Base-by-base conservation (phyloP, 2,329 filamentous ascomycete genomes). In the Aspergillus udagawae region DNA sequence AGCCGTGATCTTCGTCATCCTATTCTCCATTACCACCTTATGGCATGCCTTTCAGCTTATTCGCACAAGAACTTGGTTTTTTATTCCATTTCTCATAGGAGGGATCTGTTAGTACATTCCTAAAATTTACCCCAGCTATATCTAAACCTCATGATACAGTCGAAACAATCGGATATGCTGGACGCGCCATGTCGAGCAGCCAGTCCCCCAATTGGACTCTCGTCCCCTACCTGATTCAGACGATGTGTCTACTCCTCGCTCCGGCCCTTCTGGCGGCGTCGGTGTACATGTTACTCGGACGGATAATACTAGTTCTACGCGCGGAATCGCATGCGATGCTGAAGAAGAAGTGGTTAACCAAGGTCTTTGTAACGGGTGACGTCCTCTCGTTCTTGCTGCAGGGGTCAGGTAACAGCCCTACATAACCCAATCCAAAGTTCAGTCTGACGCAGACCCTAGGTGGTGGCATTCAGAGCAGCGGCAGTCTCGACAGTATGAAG, bases 31-130 rank as follows among this genome's bases (percentile, higher is more conserved):
- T 3, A 59, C 57, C 4, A 56, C 64, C 0, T 51, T 57, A 2
- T 25, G 49, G n/a, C 65, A 62, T 44, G 41, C 41, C 10, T 62
- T 55, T 42, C 61, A 65, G 44, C 48, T 67, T 38, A 29, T 56
- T 29, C 55, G 54, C 21, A 56, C 58, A 27, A 58, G 58, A 51
- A 63, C 59, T 38, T 65, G 65, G 58, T 67, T 65, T 54, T 65
- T 65, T 50, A 63, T 56, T 23, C 62, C 71, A 75, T 79, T 82
- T 60, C 71, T 82, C 56, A 63, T 75, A 3, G 65, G 79, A 6
- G 56, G 60, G 25, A 17, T 56, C 14, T 66, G 65, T 67, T 32
- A 29, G 65, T 62, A 23, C 1, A 17, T 3, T 7, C 10, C 38
- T 8, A 3, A 27, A 4, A 10, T 8, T 6, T 14, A 4, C 6